A percentile compares a stretch with the other conserved stretches of the same genome.
Conservation (phyloP, 2,329 filamentous ascomycete species). For the Calonectria honghensis region DNA sequence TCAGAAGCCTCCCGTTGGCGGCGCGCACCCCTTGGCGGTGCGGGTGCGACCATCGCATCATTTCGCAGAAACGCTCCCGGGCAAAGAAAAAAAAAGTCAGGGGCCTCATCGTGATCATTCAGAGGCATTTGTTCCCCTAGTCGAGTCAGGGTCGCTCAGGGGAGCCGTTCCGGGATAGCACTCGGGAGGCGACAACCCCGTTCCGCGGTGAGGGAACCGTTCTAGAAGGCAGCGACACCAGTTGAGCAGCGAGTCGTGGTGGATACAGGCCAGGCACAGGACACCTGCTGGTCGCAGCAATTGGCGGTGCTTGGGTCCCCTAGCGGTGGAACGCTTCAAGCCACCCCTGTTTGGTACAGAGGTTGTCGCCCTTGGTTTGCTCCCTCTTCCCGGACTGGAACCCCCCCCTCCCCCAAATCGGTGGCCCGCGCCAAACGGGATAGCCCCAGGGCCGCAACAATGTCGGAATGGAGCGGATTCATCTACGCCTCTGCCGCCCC, state of each 20-base stretch:
- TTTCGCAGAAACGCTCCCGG: constrained; percentile 24
- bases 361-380: constrained; percentile 42
- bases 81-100: constrained; percentile 31
- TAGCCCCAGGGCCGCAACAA: constrained; percentile 52
- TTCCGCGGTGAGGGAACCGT: constrained; percentile 57
- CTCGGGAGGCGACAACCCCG: constrained; percentile 49
- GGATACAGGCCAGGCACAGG: constrained; percentile 45
- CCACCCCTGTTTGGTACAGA: constrained; percentile 48
- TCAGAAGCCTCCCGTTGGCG: constrained; percentile 14
- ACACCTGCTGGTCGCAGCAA: constrained; percentile 41
- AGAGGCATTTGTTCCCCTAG: constrained; percentile 39
- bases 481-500: constrained; percentile 56
- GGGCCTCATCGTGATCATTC: constrained; percentile 34
- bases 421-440: constrained; percentile 53
- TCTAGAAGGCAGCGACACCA: constrained; percentile 55
- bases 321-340: constrained; percentile 51
- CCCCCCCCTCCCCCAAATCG: constrained; percentile 42
- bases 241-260: constrained; percentile 37
- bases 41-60: constrained; percentile 22
- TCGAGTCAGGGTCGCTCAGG: constrained; percentile 41
- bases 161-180: constrained; percentile 49
- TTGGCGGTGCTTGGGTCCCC: constrained; percentile 43
- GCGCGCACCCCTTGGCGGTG: constrained; percentile 7
- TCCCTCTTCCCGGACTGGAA: constrained; percentile 34
- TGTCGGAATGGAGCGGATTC: constrained; percentile 59